Evolutionary conservation across 257 asterid genomes (phyloP).

Genomic region (Mentha longifolia): DNA sequence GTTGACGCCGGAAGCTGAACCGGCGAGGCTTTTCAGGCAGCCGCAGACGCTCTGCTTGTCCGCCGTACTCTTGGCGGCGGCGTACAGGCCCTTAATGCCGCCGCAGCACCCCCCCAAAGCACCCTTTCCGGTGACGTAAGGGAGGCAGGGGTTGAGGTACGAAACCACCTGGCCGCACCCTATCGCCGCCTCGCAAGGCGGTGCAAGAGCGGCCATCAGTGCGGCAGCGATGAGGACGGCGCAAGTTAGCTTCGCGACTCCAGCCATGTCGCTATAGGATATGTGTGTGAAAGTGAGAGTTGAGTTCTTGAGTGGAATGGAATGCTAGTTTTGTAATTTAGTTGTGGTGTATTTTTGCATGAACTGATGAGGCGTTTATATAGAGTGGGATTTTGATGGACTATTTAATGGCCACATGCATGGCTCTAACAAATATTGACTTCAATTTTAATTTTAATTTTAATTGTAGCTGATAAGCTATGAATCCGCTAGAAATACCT

Average conservation of each 20-base stretch:
- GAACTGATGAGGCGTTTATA: background rate
- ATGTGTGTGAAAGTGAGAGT: background rate
- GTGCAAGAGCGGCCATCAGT: slow-evolving; percentile 31
- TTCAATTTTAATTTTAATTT: too few species aligned
- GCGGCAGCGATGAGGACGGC: slow-evolving; percentile 29
- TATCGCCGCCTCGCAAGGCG: slow-evolving; percentile 40
- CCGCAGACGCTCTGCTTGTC: slow-evolving; percentile 37
- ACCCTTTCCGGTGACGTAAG: slow-evolving; percentile 40
- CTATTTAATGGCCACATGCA: background rate
- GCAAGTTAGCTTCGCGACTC: slow-evolving; percentile 28
- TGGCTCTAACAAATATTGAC: too few species aligned
- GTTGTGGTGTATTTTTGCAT: slow-evolving; percentile 7
- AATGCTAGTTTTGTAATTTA: background rate
- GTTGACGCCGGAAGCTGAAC: background rate
- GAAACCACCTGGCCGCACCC: slow-evolving; percentile 40
- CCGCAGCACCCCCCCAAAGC: slow-evolving; percentile 32
- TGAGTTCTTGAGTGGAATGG: background rate
- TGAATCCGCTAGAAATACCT: too few species aligned
- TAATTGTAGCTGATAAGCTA: too few species aligned
- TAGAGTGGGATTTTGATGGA: background rate
- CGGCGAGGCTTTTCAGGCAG: slow-evolving; percentile 36
- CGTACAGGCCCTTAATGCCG: slow-evolving; percentile 27
- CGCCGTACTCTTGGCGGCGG: slow-evolving; percentile 21
- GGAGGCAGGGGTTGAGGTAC: slow-evolving; percentile 37
- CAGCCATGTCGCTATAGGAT: slow-evolving; percentile 24